Percentiles rank a stretch among this genome's conserved stretches.
phyloP scores from a whole-genome alignment of 306 rosid species.

The Albizia julibrissin region DNA sequence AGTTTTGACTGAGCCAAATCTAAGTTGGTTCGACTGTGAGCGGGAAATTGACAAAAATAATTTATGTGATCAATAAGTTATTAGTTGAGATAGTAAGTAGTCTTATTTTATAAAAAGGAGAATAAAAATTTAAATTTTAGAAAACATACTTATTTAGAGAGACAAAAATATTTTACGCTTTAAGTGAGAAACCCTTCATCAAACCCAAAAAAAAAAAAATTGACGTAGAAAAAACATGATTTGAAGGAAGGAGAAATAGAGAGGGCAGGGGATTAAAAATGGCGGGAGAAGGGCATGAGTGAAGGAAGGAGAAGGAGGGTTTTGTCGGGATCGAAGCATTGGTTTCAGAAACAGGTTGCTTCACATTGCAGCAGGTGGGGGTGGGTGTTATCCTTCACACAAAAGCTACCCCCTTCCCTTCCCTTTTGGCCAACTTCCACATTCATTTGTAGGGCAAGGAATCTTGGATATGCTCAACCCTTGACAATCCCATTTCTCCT shows the following conservation, averaged over 20 bases:
- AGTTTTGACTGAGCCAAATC: background rate
- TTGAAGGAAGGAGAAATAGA: background rate
- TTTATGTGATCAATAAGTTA: no score
- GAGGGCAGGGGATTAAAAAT: no score
- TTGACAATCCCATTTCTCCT: background rate
- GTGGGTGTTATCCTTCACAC: background rate
- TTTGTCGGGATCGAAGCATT: constrained; percentile 4
- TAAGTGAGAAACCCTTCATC: no score
- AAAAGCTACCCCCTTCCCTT: background rate
- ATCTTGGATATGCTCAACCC: background rate
- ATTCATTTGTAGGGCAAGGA: background rate
- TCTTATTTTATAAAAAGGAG: no score
- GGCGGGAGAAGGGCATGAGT: background rate
- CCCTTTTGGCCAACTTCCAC: background rate
- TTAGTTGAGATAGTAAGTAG: no score
- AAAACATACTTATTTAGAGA: no score
- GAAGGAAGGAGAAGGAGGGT: background rate
- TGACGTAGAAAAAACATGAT: background rate
- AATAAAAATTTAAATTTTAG: no score
- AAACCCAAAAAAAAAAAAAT: no score
- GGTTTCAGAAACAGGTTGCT: constrained; percentile 11
- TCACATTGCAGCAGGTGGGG: background rate
- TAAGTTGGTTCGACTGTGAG: background rate
- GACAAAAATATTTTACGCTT: no score
- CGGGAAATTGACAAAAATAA: no score